Evolutionary conservation across 2,329 filamentous ascomycete species (phyloP).

Genomic region (Tolypocladium album): DNA sequence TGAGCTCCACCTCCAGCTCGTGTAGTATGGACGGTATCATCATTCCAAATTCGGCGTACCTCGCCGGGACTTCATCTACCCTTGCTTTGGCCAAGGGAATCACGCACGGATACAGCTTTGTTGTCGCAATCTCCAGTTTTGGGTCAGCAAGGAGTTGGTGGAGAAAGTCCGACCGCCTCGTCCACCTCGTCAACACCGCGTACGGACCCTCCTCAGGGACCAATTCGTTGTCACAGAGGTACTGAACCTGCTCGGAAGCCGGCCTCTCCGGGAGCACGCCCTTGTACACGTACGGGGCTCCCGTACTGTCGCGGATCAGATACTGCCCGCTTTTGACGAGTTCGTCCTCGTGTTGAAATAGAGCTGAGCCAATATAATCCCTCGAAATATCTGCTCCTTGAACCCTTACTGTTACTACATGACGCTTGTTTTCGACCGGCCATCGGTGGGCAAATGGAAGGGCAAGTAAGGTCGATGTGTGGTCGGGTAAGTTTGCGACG

Average conservation of each 20-base stretch:
- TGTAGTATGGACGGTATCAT: conserved; percentile 66
- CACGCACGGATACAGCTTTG: conserved; percentile 31
- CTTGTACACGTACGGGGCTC: conserved; percentile 29
- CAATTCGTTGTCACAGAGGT: conserved; percentile 23
- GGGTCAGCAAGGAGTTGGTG: conserved; percentile 22
- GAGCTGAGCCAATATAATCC: conserved; percentile 17
- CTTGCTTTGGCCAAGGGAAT: conserved; percentile 37
- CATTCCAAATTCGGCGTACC: conserved; percentile 39
- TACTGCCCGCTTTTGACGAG: conserved; percentile 8
- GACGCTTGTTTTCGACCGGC: conserved; percentile 23
- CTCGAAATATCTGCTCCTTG: conserved; percentile 12
- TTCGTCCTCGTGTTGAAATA: conserved; percentile 16
- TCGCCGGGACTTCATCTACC: conserved; percentile 34
- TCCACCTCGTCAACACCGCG: conserved; percentile 36
- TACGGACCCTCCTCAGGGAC: conserved; percentile 36
- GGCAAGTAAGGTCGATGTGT: conserved; percentile 33
- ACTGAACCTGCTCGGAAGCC: conserved; percentile 23
- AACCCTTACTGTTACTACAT: conserved; percentile 31
- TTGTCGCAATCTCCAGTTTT: conserved; percentile 12
- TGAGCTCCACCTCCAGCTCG: conserved; percentile 52
- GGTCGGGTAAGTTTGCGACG: conserved; percentile 19
- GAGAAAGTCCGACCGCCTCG: conserved; percentile 49
- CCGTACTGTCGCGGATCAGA: conserved; percentile 28
- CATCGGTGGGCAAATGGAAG: conserved; percentile 39
- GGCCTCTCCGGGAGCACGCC: conserved; percentile 34